These are phyloP conservation scores for Fusarium protoensiforme DNA, from an alignment of 2,329 filamentous ascomycete genomes.

Conservation along the genomic window DNA sequence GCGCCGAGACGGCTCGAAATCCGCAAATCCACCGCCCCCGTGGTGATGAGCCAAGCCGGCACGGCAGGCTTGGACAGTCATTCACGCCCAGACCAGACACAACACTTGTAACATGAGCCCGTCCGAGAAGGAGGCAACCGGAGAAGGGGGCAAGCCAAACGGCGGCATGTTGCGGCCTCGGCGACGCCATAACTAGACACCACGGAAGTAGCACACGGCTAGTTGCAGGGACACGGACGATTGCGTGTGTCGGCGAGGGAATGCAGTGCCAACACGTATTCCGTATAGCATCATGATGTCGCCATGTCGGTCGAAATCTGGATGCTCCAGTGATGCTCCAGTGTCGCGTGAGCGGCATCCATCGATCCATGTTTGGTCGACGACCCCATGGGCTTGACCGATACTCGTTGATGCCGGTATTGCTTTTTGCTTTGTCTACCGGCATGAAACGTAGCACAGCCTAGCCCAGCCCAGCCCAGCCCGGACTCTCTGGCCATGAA, in stretches of 20 bases:
- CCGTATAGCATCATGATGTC: not conserved
- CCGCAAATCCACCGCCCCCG: not conserved
- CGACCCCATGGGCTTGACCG: not conserved
- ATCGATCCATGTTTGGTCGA: constrained; percentile 21
- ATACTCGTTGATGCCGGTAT: not conserved
- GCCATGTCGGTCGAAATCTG: not conserved
- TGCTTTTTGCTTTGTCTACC: constrained; percentile 9
- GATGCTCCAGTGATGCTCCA: not conserved
- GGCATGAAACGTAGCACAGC: constrained; percentile 29
- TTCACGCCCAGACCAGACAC: not conserved
- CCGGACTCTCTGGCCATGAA: constrained; percentile 7
- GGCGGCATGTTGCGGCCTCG: not conserved
- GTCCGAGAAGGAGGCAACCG: not conserved
- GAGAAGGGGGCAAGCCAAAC: not conserved
- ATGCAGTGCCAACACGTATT: constrained; percentile 17
- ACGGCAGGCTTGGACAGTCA: not conserved
- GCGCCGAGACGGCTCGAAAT: not conserved
- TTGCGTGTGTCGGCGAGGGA: constrained; percentile 17
- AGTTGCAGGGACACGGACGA: constrained; percentile 15
- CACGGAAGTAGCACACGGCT: constrained; percentile 1
- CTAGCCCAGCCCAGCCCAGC: not conserved
- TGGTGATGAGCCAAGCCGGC: not conserved
- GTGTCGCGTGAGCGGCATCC: constrained; percentile 2
- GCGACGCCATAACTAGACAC: not conserved
- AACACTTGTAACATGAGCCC: constrained; percentile 7